phyloP scores from a whole-genome alignment of 2,329 filamentous ascomycete genomes.

The Cladophialophora carrionii region DNA sequence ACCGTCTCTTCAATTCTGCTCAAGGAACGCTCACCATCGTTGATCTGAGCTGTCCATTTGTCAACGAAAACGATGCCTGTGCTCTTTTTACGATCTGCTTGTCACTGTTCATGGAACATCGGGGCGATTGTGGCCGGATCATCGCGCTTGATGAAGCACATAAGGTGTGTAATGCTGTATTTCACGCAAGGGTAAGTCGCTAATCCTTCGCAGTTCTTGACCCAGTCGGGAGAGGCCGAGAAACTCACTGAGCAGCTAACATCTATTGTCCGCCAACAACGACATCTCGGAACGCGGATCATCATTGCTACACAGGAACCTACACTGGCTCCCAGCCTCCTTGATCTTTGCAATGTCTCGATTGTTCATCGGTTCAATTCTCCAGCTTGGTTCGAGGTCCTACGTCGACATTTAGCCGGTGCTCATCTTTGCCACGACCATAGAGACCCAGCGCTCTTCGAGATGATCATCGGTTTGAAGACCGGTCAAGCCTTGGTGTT shows the following conservation, averaged over 20 bases:
- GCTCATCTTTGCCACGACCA: conserved; percentile 37
- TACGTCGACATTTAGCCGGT: conserved; percentile 56
- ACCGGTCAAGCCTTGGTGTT: conserved; percentile 57
- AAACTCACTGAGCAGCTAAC: conserved; percentile 66
- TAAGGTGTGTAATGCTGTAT: conserved; percentile 55
- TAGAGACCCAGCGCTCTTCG: conserved; percentile 45
- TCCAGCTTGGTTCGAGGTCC: conserved; percentile 62
- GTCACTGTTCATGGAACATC: conserved; percentile 64
- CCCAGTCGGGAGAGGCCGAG: conserved; percentile 57
- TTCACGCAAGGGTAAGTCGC: not conserved
- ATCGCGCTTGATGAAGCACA: conserved; percentile 78
- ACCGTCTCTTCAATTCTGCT: conserved; percentile 39
- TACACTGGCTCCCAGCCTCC: conserved; percentile 67
- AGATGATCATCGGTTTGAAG: conserved; percentile 52
- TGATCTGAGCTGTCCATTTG: conserved; percentile 73
- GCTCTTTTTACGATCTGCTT: conserved; percentile 73
- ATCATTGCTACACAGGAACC: conserved; percentile 79
- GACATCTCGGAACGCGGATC: conserved; percentile 68
- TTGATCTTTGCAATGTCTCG: conserved; percentile 72
- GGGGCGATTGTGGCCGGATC: conserved; percentile 57
- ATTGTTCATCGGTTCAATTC: conserved; percentile 73
- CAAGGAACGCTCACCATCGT: conserved; percentile 65
- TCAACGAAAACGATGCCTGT: conserved; percentile 69
- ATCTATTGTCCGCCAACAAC: conserved; percentile 68
- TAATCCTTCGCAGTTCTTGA: conserved; percentile 59